phyloP scores from a whole-genome alignment of 1,284 basidiomycete genomes.

The Neolentinus lepideus region DNA sequence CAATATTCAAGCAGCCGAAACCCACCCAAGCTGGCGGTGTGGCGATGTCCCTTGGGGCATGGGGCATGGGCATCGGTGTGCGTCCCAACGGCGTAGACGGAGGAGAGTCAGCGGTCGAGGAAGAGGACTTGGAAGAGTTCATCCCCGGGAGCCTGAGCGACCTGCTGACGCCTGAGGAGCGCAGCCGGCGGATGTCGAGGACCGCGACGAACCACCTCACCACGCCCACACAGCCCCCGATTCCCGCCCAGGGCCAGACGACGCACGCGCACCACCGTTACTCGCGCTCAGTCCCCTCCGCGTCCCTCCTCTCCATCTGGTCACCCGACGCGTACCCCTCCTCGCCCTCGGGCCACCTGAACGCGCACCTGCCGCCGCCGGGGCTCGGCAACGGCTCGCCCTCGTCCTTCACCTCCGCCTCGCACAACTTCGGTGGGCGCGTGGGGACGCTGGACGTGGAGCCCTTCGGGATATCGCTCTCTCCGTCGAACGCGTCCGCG shows the following conservation, averaged over 20 bases:
- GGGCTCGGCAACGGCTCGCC: conserved; percentile 35
- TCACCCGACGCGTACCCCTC: conserved; percentile 20
- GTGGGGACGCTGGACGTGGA: too few species aligned
- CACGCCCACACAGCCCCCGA: conserved; percentile 5
- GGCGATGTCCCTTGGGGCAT: conserved; percentile 41
- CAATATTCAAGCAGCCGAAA: conserved; percentile 31
- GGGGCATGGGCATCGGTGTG: conserved; percentile 9
- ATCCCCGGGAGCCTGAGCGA: conserved; percentile 84
- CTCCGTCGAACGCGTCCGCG: conserved; percentile 67
- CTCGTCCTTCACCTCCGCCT: conserved; percentile 34
- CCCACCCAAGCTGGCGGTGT: conserved; percentile 24
- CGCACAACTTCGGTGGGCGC: too few species aligned
- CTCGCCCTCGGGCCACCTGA: conserved; percentile 15
- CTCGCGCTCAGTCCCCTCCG: conserved; percentile 71
- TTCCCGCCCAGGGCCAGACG: conserved; percentile 20
- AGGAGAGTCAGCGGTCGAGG: too few species aligned
- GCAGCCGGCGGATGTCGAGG: conserved; percentile 69
- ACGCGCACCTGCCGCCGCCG: background rate
- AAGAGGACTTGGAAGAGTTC: conserved; percentile 82
- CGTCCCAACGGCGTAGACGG: conserved; percentile 26
- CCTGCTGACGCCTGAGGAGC: conserved; percentile 79
- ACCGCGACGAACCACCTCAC: conserved; percentile 38
- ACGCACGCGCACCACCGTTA: conserved; percentile 47
- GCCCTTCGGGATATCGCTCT: conserved; percentile 32
- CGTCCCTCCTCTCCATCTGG: conserved; percentile 70